These are phyloP conservation scores for Neofusicoccum sp. DNA, from an alignment of 2,329 filamentous ascomycete species.

Conservation along the genomic window DNA sequence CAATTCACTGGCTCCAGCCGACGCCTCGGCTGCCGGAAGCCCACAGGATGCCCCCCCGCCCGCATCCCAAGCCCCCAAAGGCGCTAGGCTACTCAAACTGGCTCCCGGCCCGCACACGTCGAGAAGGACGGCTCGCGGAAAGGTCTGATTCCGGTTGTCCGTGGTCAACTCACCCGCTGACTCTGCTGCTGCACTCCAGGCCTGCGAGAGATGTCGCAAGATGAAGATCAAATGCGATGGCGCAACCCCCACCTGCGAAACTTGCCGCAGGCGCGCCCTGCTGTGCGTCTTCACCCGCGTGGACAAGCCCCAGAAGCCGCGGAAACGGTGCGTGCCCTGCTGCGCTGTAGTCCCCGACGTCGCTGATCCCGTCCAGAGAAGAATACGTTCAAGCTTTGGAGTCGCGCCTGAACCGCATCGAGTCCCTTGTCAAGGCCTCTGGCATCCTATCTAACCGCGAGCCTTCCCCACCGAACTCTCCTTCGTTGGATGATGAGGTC, in stretches of 20 bases:
- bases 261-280: constrained; percentile 7
- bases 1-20: too few species aligned
- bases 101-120: neutral
- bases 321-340: neutral
- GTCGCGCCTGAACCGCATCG: neutral
- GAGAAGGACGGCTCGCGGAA: neutral
- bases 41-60: too few species aligned
- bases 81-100: neutral
- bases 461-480: neutral
- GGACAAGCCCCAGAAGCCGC: constrained; percentile 1
- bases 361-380: neutral
- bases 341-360: neutral
- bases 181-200: neutral
- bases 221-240: constrained; percentile 15
- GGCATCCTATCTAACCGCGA: neutral
- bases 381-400: neutral
- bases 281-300: neutral
- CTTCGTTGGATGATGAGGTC: neutral
- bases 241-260: neutral
- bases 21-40: too few species aligned
- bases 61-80: too few species aligned
- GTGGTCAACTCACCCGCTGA: neutral
- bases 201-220: neutral
- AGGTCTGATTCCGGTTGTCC: neutral
- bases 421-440: neutral